Conservation (phyloP, 2,329 filamentous ascomycete genomes). For the Pleomassaria siparia region DNA sequence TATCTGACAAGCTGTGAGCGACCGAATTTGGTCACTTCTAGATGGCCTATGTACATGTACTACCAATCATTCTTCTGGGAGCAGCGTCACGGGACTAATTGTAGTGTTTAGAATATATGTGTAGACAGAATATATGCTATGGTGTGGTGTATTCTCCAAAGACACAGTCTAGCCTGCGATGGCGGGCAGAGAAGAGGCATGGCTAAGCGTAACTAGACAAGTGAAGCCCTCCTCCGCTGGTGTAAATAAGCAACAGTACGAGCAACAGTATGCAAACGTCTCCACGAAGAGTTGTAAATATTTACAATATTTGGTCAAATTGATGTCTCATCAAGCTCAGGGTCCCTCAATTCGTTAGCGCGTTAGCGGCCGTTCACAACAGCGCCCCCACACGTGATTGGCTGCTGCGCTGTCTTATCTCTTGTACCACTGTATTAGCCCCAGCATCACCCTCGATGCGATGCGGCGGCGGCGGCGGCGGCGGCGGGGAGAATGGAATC, state of each 20-base stretch:
- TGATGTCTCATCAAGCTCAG: conserved; percentile 18
- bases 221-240: background rate
- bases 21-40: conserved; percentile 20
- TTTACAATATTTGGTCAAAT: conserved; percentile 15
- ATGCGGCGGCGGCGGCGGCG: conserved; percentile 3
- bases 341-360: too few relatives aligned
- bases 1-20: conserved; percentile 27
- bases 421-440: too few relatives aligned
- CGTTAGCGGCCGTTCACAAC: background rate
- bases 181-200: conserved; percentile 2
- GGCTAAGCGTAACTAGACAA: conserved; percentile 7
- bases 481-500: too few relatives aligned
- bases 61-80: conserved; percentile 6
- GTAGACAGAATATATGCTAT: too few relatives aligned
- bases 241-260: too few relatives aligned
- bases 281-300: conserved; percentile 7
- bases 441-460: conserved; percentile 5
- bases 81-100: conserved; percentile 9
- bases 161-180: conserved; percentile 7
- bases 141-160: background rate
- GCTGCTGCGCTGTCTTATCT: conserved; percentile 20
- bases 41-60: too few relatives aligned
- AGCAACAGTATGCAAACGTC: conserved; percentile 15
- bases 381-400: conserved; percentile 14
- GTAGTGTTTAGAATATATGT: conserved; percentile 6